phyloP scores from a whole-genome alignment of 2,329 filamentous ascomycete genomes.

The Coleophoma cylindrospora region DNA sequence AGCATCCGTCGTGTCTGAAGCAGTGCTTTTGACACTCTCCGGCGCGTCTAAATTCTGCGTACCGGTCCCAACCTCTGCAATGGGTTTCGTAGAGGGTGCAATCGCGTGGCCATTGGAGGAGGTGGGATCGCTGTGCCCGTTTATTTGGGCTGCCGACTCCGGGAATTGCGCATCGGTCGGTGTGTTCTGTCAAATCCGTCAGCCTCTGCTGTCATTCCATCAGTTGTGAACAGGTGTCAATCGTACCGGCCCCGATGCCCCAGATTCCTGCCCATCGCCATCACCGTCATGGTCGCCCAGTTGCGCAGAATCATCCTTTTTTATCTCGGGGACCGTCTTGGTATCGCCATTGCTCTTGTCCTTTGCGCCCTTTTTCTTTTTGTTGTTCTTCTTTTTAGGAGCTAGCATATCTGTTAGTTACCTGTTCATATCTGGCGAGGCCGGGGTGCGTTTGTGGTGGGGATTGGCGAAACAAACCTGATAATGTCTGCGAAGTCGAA shows the following conservation, averaged over 20 bases:
- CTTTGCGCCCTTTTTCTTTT: conserved; percentile 46
- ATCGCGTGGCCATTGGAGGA: conserved; percentile 19
- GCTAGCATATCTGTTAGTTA: conserved; percentile 27
- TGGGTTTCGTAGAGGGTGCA: conserved; percentile 5
- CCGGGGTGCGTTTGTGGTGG: neutral
- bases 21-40: conserved; percentile 11
- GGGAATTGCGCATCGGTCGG: conserved; percentile 19
- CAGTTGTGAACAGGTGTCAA: conserved; percentile 26
- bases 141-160: conserved; percentile 16
- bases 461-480: conserved; percentile 19
- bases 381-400: conserved; percentile 50
- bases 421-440: conserved; percentile 1
- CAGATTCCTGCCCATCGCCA: conserved; percentile 31
- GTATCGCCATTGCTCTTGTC: conserved; percentile 31
- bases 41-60: conserved; percentile 3
- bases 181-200: conserved; percentile 20
- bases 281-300: conserved; percentile 33
- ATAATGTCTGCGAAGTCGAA: conserved; percentile 18
- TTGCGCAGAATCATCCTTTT: conserved; percentile 32
- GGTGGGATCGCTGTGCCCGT: conserved; percentile 19
- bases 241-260: conserved; percentile 25
- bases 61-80: neutral
- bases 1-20: conserved; percentile 20
- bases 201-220: conserved; percentile 14
- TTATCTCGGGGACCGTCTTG: conserved; percentile 20